Evolutionary conservation across 768 basidiomycete genomes (phyloP).

Genomic region (Lenzites betulinus): DNA sequence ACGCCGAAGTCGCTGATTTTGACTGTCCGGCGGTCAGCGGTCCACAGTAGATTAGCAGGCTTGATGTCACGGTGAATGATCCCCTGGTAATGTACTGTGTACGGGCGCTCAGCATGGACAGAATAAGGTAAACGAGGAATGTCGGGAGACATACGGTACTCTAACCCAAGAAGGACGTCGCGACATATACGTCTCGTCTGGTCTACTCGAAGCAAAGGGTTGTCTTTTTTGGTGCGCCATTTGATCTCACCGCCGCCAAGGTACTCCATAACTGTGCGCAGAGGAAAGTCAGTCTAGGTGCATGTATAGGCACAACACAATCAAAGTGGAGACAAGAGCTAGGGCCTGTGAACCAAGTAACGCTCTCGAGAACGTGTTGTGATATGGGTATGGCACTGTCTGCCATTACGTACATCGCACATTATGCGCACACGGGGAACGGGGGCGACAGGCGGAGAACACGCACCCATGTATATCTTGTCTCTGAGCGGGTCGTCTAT

Average conservation of each 20-base stretch:
- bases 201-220: conserved; percentile 78
- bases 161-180: conserved; percentile 91
- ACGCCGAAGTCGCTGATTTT: conserved; percentile 99
- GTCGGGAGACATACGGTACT: conserved; percentile 73
- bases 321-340: conserved; percentile 10
- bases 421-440: neutral
- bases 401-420: neutral
- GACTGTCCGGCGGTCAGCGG: conserved; percentile 80
- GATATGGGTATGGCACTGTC: conserved; percentile 2
- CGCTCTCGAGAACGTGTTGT: neutral
- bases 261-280: conserved; percentile 94
- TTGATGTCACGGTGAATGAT: conserved; percentile 99
- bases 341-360: neutral
- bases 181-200: conserved; percentile 88
- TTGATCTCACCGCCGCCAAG: conserved; percentile 93
- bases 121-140: conserved; percentile 9
- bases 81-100: conserved; percentile 95
- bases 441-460: conserved; percentile 2
- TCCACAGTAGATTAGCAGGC: conserved; percentile 94
- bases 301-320: neutral
- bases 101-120: neutral
- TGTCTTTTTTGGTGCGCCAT: conserved; percentile 68
- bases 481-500: conserved; percentile 89
- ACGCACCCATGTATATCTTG: conserved; percentile 92
- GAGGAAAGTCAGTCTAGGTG: conserved; percentile 24